Base-by-base conservation (phyloP, 352 stramenopile species). In the Phytophthora cryptogea region DNA sequence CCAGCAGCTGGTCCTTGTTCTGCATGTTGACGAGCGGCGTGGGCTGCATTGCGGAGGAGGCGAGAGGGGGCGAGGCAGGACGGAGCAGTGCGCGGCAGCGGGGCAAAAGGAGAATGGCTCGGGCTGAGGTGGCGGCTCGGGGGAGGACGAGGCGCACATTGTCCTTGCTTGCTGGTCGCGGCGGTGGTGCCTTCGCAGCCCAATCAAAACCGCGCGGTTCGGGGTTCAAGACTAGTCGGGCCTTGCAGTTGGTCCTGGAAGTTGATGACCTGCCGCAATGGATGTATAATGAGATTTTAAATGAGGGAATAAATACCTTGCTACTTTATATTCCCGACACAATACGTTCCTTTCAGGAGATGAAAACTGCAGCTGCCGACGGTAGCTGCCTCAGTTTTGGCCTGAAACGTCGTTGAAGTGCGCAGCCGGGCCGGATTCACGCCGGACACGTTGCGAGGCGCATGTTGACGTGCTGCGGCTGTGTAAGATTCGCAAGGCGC, bases 1-100 rank as follows among this genome's bases (percentile, higher is more conserved):
- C 83, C 36, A 93, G 50, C 31, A 84, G 45, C 40, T 74, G 52
- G 11, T 74, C 54, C 39, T 59, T 69, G 39, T 31, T 50, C 27
- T 67, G 49, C 59, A 63, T 66, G 14, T 56, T 70, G 2, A 60
- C 58, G 37, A 68, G 39, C 26, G 58, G 63, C 30, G 57, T 51
- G 31, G 31, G 30, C 36, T 71, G 28, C 54, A 62, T 61, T 33
- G 54, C 66, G 32, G 57, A 48, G 14, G 36, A 63, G 41, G 44
- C 16, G 37, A 11, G 20, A 11, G 23, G 44, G 46, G 20, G 42
- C 20, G n/a, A 60, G 33, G 41, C 31, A 27, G 36, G 33, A 40
- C 28, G 56, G 49, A 44, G 61, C 32, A 54, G 33, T 69, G 63
- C 13, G 59, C 11, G 39, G 45, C 58, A 62, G 23, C 52, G 44